These are phyloP conservation scores for Iris pallida DNA, from an alignment of 116 monocot genomes.

Conservation along the genomic window DNA sequence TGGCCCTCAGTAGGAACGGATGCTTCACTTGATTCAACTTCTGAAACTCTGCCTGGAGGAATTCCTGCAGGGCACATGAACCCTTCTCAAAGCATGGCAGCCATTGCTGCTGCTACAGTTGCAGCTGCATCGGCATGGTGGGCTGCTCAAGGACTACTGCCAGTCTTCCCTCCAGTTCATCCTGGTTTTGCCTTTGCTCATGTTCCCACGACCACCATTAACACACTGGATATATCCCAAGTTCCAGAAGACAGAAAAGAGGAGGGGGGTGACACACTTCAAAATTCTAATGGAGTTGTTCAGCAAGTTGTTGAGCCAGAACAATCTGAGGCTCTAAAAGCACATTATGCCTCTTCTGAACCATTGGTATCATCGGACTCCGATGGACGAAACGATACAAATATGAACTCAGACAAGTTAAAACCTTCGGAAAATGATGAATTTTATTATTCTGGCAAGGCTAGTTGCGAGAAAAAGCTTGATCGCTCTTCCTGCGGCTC, in stretches of 20 bases:
- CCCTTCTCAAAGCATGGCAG: conserved; percentile 37
- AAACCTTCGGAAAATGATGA: conserved; percentile 3
- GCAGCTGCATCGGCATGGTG: conserved; percentile 93
- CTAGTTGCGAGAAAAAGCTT: conserved; percentile 33
- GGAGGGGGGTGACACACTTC: not conserved
- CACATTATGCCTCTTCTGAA: conserved; percentile 11
- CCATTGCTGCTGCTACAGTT: conserved; percentile 75
- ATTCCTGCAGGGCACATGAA: conserved; percentile 23
- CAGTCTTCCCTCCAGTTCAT: conserved; percentile 37
- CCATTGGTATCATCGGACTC: conserved; percentile 37
- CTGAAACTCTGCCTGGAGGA: conserved; percentile 16
- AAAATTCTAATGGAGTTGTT: conserved; percentile 15
- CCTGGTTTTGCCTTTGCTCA: conserved; percentile 38
- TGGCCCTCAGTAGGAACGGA: conserved; percentile 47
- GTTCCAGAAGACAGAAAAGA: conserved; percentile 17
- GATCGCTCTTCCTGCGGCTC: conserved; percentile 78
- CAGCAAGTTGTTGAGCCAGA: conserved; percentile 14
- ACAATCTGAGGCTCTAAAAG: conserved; percentile 11
- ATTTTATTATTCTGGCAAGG: conserved; percentile 15
- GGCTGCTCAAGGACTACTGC: conserved; percentile 73
- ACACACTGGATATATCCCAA: conserved; percentile 4
- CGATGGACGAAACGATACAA: conserved; percentile 50
- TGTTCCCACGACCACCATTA: conserved; percentile 13
- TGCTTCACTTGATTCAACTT: conserved; percentile 22
- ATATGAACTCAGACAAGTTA: conserved; percentile 4